These are phyloP conservation scores for Coprinopsis marcescibilis DNA, from an alignment of 768 basidiomycete species.

Conservation along the genomic window DNA sequence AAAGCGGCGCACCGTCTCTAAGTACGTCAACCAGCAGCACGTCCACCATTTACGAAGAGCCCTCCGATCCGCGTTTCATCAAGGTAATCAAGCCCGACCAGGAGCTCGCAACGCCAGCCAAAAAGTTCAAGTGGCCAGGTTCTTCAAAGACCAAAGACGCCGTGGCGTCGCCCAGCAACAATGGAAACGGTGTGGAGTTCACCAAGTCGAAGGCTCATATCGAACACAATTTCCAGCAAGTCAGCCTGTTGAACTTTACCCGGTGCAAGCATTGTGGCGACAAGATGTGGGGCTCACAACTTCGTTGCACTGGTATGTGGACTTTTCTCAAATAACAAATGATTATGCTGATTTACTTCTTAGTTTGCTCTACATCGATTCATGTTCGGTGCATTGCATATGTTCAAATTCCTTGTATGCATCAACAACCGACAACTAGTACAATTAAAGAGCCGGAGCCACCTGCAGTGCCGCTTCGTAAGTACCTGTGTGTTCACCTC, in stretches of 20 bases:
- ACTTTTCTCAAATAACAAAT: not conserved
- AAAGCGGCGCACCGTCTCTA: constrained; percentile 29
- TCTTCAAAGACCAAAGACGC: constrained; percentile 42
- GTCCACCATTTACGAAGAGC: constrained; percentile 46
- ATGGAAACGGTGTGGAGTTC: constrained; percentile 23
- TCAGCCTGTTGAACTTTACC: constrained; percentile 82
- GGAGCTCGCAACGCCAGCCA: constrained; percentile 44
- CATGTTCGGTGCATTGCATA: constrained; percentile 81
- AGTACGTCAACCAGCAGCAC: constrained; percentile 42
- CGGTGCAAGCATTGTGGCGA: constrained; percentile 95
- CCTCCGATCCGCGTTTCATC: constrained; percentile 28
- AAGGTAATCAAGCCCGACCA: constrained; percentile 41
- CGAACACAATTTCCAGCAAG: constrained; percentile 86
- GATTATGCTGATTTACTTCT: constrained; percentile 3
- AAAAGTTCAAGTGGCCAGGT: constrained; percentile 72
- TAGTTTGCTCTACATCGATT: constrained; percentile 81
- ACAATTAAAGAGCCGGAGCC: constrained; percentile 24
- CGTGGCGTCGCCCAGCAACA: constrained; percentile 23
- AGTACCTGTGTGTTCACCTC: constrained; percentile 19
- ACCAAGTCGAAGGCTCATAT: constrained; percentile 32
- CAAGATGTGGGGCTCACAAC: constrained; percentile 98
- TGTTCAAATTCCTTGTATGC: constrained; percentile 61
- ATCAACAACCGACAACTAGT: too few relatives aligned
- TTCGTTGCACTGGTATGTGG: constrained; percentile 79
- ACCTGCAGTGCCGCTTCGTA: constrained; percentile 30